Base-by-base conservation (phyloP, 2,329 filamentous ascomycete genomes). In the Claviceps maximensis region DNA sequence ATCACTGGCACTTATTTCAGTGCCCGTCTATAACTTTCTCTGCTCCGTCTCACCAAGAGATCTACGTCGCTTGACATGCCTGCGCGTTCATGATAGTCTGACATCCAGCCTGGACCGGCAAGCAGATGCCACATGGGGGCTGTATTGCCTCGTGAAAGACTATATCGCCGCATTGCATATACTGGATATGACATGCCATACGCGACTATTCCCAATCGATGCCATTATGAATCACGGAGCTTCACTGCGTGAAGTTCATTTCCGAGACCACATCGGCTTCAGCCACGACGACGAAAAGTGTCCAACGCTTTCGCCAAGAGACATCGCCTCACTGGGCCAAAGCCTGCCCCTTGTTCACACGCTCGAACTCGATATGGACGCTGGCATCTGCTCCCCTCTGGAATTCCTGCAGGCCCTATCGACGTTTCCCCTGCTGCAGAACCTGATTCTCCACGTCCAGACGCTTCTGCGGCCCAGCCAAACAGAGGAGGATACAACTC, bases 321-420 rank as follows among this genome's bases (percentile, higher is more conserved):
- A 71, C 47, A 53, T 75, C 10, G 53, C 60, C 2, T 41, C 50
- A 0, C 63, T 77, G 2, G 64, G 70, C 0, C 54, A 51, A 2
- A 53, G 55, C 2, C 55, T 76, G 6, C 55, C 54, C 4, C 48
- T 56, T 3, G 62, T 76, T 3, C 65, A 67, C 29, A 66, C 64
- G 0, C 67, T 76, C 5, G 74, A 77, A 59, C 56, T 77, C 10
- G 74, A 77, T 59, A 68, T 76, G 65, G 74, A 77, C 54, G 57
- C 59, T n/a, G 58, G 58, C 3, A 52, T 63, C 10, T 68, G 66
- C 55, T 66, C 69, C n/a, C 61, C 66, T 6, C 36, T 56, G 0
- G 55, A 60, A 9, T 74, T 75, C 55, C 62, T 77, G 6, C 55
- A 57, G 5, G 65, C 67, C 4, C 56, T 74, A 1, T 68, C 67